Evolutionary conservation across 345 rosid species (phyloP), one percentile per base, ranked within the genome.

Genomic region (Linum tenue): DNA sequence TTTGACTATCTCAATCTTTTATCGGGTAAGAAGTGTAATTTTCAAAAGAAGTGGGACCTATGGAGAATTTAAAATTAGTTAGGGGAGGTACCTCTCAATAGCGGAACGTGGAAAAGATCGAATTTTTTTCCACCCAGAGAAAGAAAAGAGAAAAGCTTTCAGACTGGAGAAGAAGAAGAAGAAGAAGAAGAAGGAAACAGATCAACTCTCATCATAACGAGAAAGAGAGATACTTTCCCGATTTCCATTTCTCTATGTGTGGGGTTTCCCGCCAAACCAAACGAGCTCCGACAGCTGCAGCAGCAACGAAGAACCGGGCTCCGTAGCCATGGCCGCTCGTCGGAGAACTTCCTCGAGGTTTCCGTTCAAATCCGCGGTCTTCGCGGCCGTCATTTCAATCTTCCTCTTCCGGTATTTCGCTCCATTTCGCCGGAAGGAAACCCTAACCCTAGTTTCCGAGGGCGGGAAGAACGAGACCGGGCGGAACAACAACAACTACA

Each of bases 401-500:
- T 44, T 39, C 43, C 58, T 61, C 51, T 17, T 65, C 59, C 69
- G 56, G 63, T 12, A 44, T 12, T 60, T 62, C 17, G 37, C 3
- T 22, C 67, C 55, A 59, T 62, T 69, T 38, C 67, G 12, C 15
- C 60, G 37, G 14, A 31, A 35, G 5, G 62, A 61, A 56, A 61
- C 67, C 71, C 73, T 56, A 74, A 74, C 64, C 70, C 70, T 66
- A 44, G 16, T 60, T 60, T 11, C 69, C 56, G 72, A 39, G 9
- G 65, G 64, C 56, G 61, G 36, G 53, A 16, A 37, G 53, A 58
- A 12, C n/a, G 42, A 42, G 31, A 53, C 9, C 43, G 37, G 3
- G 2, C 12, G 11, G 11, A 35, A 37, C 53, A 55, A 59, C 4
- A 65, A 55, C 56, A 84, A 80, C 77, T 88, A 83, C 83, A 82